A percentile compares a stretch with the other conserved stretches of the same genome.
phyloP scores from a whole-genome alignment of 495 filamentous ascomycete species.

The Penicillium pulvis region DNA sequence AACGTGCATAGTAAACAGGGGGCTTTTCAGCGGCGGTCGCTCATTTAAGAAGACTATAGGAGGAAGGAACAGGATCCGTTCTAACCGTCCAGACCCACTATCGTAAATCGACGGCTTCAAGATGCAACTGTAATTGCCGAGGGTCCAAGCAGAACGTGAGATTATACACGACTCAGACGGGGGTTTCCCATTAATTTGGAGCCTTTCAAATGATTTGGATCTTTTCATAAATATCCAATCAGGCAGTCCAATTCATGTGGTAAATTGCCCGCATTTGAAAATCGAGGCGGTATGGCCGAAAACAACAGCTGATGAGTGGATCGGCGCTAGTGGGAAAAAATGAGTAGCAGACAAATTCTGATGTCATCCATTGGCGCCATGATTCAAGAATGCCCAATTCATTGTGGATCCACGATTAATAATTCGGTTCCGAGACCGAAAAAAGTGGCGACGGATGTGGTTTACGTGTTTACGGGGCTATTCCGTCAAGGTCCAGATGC shows the following conservation, averaged over 20 bases:
- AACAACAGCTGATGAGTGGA: background rate
- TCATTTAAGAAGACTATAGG: slow-evolving; percentile 12
- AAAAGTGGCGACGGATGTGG: background rate
- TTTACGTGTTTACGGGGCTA: background rate
- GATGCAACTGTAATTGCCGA: slow-evolving; percentile 17
- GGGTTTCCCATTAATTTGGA: background rate
- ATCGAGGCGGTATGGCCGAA: background rate
- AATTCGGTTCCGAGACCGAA: background rate
- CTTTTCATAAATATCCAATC: background rate
- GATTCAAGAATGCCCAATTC: background rate
- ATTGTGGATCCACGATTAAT: background rate
- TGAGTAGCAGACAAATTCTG: background rate
- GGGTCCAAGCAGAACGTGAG: background rate
- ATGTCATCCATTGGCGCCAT: background rate
- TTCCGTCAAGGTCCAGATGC: background rate
- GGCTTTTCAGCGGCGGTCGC: background rate
- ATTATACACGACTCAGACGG: background rate
- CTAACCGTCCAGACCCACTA: slow-evolving; percentile 28
- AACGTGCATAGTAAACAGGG: slow-evolving; percentile 13
- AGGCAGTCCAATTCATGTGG: background rate
- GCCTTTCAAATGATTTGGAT: background rate
- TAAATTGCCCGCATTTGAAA: background rate
- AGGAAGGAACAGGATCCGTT: slow-evolving; percentile 12
- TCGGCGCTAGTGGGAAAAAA: background rate
- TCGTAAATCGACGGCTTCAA: slow-evolving; percentile 16